phyloP scores from a whole-genome alignment of 148 eudicot genomes.

The Limonium bicolor region DNA sequence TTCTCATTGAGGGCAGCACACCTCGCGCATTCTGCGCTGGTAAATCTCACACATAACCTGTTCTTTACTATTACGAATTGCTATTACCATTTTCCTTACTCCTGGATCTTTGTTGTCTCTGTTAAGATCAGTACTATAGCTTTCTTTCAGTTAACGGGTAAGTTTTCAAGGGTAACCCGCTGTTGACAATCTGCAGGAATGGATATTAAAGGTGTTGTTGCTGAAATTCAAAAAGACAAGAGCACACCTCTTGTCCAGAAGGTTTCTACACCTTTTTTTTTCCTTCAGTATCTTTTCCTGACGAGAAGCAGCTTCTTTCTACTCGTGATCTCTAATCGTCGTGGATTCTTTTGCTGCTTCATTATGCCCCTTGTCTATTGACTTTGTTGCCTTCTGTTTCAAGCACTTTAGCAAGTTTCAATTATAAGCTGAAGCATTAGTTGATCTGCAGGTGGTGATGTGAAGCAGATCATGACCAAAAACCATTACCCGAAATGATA shows the following conservation, averaged over 20 bases:
- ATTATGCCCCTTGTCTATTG: conserved; percentile 2
- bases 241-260: conserved; percentile 86
- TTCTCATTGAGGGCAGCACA: conserved; percentile 67
- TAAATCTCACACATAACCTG: conserved; percentile 8
- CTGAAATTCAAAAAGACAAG: conserved; percentile 8
- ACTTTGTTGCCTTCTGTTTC: background rate
- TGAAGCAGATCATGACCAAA: conserved; percentile 46
- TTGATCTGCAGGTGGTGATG: conserved; percentile 76
- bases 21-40: conserved; percentile 96
- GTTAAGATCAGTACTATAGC: background rate
- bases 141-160: conserved; percentile 11
- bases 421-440: conserved; percentile 16
- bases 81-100: background rate
- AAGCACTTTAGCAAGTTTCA: conserved; percentile 3
- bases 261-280: conserved; percentile 22
- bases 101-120: background rate
- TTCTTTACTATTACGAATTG: background rate
- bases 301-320: too few species aligned
- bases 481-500: conserved; percentile 44
- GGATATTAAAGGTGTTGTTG: conserved; percentile 63
- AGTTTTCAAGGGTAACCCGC: conserved; percentile 21
- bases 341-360: background rate
- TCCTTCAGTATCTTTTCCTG: too few species aligned
- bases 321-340: too few species aligned
- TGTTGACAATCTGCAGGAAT: conserved; percentile 66